Evolutionary conservation across 495 filamentous ascomycete species (phyloP).

Genomic region (Penicillium diatomitis): DNA sequence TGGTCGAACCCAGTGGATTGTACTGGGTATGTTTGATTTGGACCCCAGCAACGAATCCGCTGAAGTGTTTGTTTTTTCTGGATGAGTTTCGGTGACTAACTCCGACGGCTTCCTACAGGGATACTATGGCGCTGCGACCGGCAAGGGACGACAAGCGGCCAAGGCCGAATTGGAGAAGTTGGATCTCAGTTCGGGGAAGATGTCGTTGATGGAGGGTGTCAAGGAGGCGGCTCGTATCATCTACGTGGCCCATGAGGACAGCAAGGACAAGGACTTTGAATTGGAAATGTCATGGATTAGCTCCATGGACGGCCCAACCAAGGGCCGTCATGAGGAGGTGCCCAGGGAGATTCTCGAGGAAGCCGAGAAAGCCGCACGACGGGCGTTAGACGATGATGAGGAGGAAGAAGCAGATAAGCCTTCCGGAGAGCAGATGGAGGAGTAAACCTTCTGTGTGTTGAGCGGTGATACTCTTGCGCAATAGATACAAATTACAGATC

Average conservation of each 20-base stretch:
- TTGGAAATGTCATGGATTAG: slow-evolving; percentile 98
- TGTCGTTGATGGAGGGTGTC: slow-evolving; percentile 79
- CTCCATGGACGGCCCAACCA: slow-evolving; percentile 69
- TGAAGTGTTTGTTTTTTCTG: no score
- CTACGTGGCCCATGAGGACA: slow-evolving; percentile 93
- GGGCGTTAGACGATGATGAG: slow-evolving; percentile 60
- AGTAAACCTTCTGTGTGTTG: slow-evolving; percentile 33
- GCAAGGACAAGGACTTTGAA: slow-evolving; percentile 98
- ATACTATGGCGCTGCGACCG: slow-evolving; percentile 95
- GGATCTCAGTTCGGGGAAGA: slow-evolving; percentile 63
- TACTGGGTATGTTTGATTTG: slow-evolving; percentile 64
- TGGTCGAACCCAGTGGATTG: slow-evolving; percentile 94
- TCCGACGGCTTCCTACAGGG: slow-evolving; percentile 39
- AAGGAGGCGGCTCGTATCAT: slow-evolving; percentile 97
- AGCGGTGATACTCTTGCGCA: no score
- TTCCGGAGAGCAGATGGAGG: slow-evolving; percentile 63
- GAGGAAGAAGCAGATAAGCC: slow-evolving; percentile 54
- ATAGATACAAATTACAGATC: no score
- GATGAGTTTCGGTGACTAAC: no score
- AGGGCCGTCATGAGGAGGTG: slow-evolving; percentile 84
- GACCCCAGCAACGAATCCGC: no score
- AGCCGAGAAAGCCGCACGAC: slow-evolving; percentile 79
- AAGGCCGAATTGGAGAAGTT: slow-evolving; percentile 98
- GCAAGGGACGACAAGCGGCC: slow-evolving; percentile 89
- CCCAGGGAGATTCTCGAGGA: slow-evolving; percentile 82